phyloP scores from a whole-genome alignment of 768 basidiomycete genomes.

The Mrakia gelida region DNA sequence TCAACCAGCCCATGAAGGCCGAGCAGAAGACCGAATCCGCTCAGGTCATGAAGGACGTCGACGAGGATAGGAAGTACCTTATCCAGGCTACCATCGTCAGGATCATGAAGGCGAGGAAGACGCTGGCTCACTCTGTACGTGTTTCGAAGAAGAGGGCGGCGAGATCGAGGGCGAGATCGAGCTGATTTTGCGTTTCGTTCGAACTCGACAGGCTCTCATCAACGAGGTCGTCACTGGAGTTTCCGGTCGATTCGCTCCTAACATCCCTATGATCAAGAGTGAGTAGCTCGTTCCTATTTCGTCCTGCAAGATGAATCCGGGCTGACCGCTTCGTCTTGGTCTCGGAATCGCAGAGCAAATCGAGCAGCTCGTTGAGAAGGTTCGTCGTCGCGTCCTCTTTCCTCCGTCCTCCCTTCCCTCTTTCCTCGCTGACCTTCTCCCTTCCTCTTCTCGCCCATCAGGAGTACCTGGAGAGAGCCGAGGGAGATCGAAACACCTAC shows the following conservation, averaged over 20 bases:
- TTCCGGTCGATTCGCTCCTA: slow-evolving; percentile 30
- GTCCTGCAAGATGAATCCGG: too few relatives aligned
- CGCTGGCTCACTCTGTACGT: slow-evolving; percentile 41
- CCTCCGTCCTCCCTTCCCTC: not conserved
- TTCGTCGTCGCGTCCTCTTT: not conserved
- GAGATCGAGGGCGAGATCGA: not conserved
- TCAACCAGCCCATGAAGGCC: slow-evolving; percentile 88
- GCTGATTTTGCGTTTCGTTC: not conserved
- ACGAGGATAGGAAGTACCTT: slow-evolving; percentile 94
- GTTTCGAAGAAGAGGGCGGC: not conserved
- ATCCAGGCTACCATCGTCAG: slow-evolving; percentile 93
- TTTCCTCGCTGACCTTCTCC: not conserved
- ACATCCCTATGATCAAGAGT: slow-evolving; percentile 33
- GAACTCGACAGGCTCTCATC: slow-evolving; percentile 37
- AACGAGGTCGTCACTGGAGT: slow-evolving; percentile 42
- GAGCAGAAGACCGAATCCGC: slow-evolving; percentile 86
- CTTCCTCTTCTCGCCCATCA: slow-evolving; percentile 62
- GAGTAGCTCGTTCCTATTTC: too few relatives aligned
- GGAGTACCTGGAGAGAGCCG: slow-evolving; percentile 94
- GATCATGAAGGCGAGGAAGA: slow-evolving; percentile 43
- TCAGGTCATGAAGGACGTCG: slow-evolving; percentile 88
- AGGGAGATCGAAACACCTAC: slow-evolving; percentile 84
- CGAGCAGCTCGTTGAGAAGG: slow-evolving; percentile 81
- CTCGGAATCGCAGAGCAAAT: slow-evolving; percentile 48
- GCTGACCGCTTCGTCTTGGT: slow-evolving; percentile 28